Base-by-base conservation (phyloP, 495 filamentous ascomycete species). In the Talaromyces trachyspermus region DNA sequence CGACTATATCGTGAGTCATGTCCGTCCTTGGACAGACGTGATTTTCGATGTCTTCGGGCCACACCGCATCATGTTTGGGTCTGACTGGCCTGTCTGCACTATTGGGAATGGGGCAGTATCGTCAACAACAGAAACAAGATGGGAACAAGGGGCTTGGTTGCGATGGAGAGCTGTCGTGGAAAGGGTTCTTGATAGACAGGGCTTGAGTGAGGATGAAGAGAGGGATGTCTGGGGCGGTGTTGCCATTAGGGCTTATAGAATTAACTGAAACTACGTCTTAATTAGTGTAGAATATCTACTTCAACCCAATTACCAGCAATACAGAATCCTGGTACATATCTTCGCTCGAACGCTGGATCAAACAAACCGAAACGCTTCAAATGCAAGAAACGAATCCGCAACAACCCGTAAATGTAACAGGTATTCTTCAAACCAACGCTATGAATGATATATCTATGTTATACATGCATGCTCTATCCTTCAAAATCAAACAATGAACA, bases 41-140 rank as follows among this genome's bases (percentile, higher is more conserved):
- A 61, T 87, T 0, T 68, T 91, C 29, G 76, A 79, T 15, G 69
- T 74, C 2, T 95, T 95, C 60, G 78, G 81, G 5, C 63, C 83
- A 1, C 59, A 68, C n/a, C 68, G 86, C 39, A 73, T 89, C 46
- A 89, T 95, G 81, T 95, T 89, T 61, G 89, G 83, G 4, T 88
- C 82, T 40, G 88, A 95, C 59, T 95, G 89, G 89, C 89, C 88
- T 2, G 84, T 95, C 3, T 91, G 88, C 65, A 86, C 83, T 51
- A 56, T 86, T 15, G 75, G 76, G 2, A 4, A 15, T 8, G 35
- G 35, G 3, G 35, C 35, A 4, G 22, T 19, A 8, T 15, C 35
- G 3, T 38, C 35, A 3, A 20, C 11, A n/a, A 2, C 35, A 8
- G 78, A 81, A 3, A n/a, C n/a, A n/a, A 80, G 77, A 24, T 67